Evolutionary conservation across 208 protist species (phyloP), one percentile per base, ranked within the genome.

Genomic region (Crithidia brevicula): DNA sequence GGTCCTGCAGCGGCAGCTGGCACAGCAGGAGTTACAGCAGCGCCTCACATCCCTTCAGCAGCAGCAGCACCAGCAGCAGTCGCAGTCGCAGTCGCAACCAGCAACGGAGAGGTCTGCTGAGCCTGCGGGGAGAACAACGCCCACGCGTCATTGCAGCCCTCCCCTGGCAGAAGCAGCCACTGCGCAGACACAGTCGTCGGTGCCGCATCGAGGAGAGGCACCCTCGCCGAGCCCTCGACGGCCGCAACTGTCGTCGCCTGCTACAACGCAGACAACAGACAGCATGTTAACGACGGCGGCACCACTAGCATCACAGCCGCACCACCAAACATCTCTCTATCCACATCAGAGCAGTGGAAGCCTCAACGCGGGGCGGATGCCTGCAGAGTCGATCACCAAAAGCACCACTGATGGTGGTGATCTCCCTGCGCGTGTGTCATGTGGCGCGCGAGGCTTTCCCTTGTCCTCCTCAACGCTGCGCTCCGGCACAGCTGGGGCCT

Each of bases 1-100:
- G 16, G 73, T 90, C 33, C 63, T 90, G 47, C 64, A 69, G 50
- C 72, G 71, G 53, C 80, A 90, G 63, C 70, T 71, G 58, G 74
- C 72, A 50, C 72, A 89, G 49, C 54, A 74, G 4, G 66, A 68
- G 51, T n/a, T 69, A 51, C 68, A 72, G 68, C 74, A 76, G 42
- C 52, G 49, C 25, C 43, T 65, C 16, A 50, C 53, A 2, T 27
- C 52, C 20, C 27, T 68, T 33, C 49, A 70, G 16, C 67, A 81
- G 50, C 54, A 74, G 49, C 69, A 61, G 13, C 53, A 54, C 15
- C 58, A 74, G 60, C 59, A 51, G 20, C 71, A 63, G 16, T 34
- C 16, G 25, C 52, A 65, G 30, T 4, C 27, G 6, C 8, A 20
- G 52, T 15, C 23, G 10, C 42, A 18, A 2, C 40, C 10, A 3